These are phyloP conservation scores for Diplodia corticola DNA, from an alignment of 2,329 filamentous ascomycete genomes.

Conservation along the genomic window DNA sequence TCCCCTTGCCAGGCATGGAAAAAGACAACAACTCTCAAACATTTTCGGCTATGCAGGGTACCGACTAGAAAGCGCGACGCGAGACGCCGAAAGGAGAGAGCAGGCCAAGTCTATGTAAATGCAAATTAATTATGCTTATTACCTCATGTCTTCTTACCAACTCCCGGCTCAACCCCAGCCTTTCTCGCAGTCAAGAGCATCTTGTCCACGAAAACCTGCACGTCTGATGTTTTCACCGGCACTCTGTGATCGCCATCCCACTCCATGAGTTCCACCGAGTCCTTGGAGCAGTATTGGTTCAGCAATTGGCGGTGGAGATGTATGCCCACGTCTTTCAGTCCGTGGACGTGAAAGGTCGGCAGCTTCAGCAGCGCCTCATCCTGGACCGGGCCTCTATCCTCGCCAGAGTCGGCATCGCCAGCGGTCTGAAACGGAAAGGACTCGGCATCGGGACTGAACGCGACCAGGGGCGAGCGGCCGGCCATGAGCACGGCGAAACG, in stretches of 20 bases:
- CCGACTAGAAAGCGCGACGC: background rate
- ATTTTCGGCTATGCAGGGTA: background rate
- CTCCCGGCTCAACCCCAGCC: constrained; percentile 19
- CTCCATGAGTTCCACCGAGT: constrained; percentile 60
- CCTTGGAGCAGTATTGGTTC: constrained; percentile 60
- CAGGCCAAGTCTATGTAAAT: background rate
- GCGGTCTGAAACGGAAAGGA: constrained; percentile 44
- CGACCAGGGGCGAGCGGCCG: constrained; percentile 61
- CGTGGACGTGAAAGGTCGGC: constrained; percentile 70
- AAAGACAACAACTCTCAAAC: background rate
- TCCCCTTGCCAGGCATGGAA: background rate
- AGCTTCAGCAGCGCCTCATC: constrained; percentile 52
- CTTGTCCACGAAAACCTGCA: constrained; percentile 36
- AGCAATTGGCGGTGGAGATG: constrained; percentile 59
- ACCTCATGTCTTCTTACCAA: background rate
- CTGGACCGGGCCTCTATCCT: constrained; percentile 32
- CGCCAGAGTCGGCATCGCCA: constrained; percentile 37
- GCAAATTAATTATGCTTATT: background rate
- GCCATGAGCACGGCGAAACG: constrained; percentile 64
- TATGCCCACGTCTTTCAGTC: constrained; percentile 60
- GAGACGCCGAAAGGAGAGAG: background rate
- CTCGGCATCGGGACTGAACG: constrained; percentile 38
- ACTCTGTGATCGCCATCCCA: constrained; percentile 74
- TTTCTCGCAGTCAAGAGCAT: constrained; percentile 10
- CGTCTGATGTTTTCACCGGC: constrained; percentile 67